phyloP scores from a whole-genome alignment of 345 rosid genomes.

The Luvunga scandens region DNA sequence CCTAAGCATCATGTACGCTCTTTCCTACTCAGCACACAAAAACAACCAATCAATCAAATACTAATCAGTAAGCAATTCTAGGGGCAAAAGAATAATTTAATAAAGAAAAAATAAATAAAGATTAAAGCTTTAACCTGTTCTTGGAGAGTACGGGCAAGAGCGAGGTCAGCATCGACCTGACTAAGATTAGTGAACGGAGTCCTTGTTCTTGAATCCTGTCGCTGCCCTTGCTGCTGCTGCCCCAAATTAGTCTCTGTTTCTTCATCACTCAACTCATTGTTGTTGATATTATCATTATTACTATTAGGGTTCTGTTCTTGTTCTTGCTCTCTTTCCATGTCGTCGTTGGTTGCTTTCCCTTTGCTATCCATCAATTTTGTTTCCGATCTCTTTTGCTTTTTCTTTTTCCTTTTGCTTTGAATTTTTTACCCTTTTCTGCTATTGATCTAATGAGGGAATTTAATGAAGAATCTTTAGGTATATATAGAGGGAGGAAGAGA shows the following conservation, averaged over 20 bases:
- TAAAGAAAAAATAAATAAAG: neutral
- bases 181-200: slow-evolving; percentile 79
- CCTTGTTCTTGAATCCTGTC: slow-evolving; percentile 46
- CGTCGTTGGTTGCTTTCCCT: slow-evolving; percentile 21
- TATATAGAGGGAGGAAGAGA: neutral
- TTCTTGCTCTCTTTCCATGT: slow-evolving; percentile 17
- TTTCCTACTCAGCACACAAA: slow-evolving; percentile 45
- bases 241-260: slow-evolving; percentile 29
- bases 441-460: slow-evolving; percentile 9
- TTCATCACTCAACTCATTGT: slow-evolving; percentile 11
- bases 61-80: neutral
- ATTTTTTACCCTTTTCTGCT: neutral
- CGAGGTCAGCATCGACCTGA: slow-evolving; percentile 91
- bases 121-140: slow-evolving; percentile 57
- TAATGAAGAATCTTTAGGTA: neutral
- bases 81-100: neutral
- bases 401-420: neutral
- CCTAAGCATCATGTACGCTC: slow-evolving; percentile 88
- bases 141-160: slow-evolving; percentile 88
- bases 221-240: slow-evolving; percentile 23
- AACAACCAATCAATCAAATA: neutral
- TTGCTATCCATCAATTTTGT: slow-evolving; percentile 29
- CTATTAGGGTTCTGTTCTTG: slow-evolving; percentile 30
- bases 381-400: neutral
- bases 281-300: slow-evolving; percentile 9